Conservation (phyloP, 2,329 filamentous ascomycete species). For the Chaetomiaceae sp. region DNA sequence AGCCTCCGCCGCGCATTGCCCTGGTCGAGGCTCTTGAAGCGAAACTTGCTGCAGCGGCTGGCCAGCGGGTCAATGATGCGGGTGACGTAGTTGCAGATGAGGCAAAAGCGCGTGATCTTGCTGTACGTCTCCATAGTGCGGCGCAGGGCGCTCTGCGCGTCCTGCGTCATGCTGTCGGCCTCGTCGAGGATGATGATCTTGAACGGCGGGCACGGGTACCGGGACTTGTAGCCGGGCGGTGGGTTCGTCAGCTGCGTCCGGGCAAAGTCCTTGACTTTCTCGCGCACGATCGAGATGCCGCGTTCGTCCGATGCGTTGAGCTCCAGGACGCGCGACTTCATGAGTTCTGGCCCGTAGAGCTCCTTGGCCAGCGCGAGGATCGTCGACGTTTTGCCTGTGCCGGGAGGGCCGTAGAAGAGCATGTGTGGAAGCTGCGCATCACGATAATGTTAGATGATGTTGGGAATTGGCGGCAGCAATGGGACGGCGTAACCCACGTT, state of each 20-base stretch:
- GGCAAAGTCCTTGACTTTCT: constrained; percentile 98
- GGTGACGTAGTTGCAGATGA: constrained; percentile 98
- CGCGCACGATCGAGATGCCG: constrained; percentile 91
- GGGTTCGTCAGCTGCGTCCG: constrained; percentile 87
- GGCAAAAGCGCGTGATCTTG: constrained; percentile 92
- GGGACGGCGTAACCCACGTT: constrained; percentile 53
- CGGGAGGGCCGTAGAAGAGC: constrained; percentile 97
- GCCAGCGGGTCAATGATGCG: constrained; percentile 95
- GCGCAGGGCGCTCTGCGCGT: constrained; percentile 86
- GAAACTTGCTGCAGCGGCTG: constrained; percentile 89
- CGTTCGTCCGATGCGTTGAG: constrained; percentile 98
- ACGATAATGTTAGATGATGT: constrained; percentile 3
- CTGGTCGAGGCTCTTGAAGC: constrained; percentile 93
- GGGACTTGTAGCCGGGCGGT: constrained; percentile 57
- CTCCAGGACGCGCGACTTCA: constrained; percentile 92
- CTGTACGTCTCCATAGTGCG: constrained; percentile 98
- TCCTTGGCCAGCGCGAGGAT: constrained; percentile 96
- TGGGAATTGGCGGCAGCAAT: neutral
- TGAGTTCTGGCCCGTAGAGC: constrained; percentile 90
- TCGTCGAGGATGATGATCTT: constrained; percentile 99
- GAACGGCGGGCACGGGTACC: constrained; percentile 93
- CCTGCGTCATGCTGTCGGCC: constrained; percentile 98
- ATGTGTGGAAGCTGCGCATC: constrained; percentile 75
- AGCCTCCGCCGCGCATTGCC: constrained; percentile 74
- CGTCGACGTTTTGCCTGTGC: constrained; percentile 96